A percentile compares a stretch with the other conserved stretches of the same genome.
phyloP scores from a whole-genome alignment of 306 rosid genomes.

The Sindora glabra region DNA sequence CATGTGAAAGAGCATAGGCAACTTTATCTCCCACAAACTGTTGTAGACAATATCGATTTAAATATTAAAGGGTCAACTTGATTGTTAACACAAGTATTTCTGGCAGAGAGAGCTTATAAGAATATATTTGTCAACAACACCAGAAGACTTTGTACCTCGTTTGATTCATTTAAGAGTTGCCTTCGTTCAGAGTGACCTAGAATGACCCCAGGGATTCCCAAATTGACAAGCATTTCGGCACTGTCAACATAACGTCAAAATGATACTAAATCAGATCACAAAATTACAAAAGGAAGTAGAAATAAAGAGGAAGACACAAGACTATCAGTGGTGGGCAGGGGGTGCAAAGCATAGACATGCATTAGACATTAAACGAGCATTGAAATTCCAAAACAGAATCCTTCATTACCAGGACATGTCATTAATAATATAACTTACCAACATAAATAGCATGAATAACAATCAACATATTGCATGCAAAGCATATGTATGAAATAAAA shows the following conservation, averaged over 20 bases:
- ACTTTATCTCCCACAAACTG: constrained; percentile 90
- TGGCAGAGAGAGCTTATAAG: too few species aligned
- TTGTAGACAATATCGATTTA: neutral
- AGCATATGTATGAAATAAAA: neutral
- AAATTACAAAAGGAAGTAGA: too few species aligned
- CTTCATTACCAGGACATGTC: too few species aligned
- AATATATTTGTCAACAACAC: too few species aligned
- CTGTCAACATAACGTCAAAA: constrained; percentile 26
- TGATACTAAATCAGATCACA: neutral
- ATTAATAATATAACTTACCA: neutral
- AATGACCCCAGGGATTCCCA: constrained; percentile 73
- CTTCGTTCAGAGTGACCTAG: constrained; percentile 82
- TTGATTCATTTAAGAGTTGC: constrained; percentile 55
- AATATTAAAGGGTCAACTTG: too few species aligned
- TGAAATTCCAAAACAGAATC: too few species aligned
- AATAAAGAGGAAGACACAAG: neutral
- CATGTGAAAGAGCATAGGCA: constrained; percentile 73
- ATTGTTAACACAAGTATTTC: too few species aligned
- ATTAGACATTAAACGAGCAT: neutral
- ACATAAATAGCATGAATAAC: neutral
- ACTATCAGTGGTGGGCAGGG: too few species aligned
- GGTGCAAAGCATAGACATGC: neutral
- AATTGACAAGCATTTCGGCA: constrained; percentile 77
- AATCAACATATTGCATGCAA: neutral
- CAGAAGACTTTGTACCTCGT: constrained; percentile 44